phyloP scores from a whole-genome alignment of 2,329 filamentous ascomycete genomes.

The Aspergillus thermomutatus region DNA sequence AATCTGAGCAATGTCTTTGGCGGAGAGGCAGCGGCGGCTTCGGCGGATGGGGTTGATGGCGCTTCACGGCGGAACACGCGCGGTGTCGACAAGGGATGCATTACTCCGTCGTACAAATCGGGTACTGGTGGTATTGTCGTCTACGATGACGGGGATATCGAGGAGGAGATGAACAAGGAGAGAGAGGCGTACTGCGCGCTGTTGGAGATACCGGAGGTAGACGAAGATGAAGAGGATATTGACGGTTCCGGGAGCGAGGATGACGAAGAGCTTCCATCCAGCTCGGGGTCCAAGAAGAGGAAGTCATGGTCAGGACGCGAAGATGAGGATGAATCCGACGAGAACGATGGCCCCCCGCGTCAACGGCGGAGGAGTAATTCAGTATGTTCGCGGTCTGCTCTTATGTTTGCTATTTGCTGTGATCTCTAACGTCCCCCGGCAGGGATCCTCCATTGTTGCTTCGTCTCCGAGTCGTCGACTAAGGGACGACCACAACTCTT shows the following conservation, averaged over 20 bases:
- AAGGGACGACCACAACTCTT: slow-evolving; percentile 38
- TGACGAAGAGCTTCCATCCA: slow-evolving; percentile 47
- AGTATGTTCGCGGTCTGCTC: slow-evolving; percentile 45
- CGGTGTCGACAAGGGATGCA: slow-evolving; percentile 70
- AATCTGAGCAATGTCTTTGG: slow-evolving; percentile 93
- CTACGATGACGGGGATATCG: slow-evolving; percentile 93
- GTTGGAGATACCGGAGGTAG: slow-evolving; percentile 84
- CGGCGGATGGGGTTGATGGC: slow-evolving; percentile 45
- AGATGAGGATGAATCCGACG: slow-evolving; percentile 64
- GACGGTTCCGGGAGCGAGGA: slow-evolving; percentile 58
- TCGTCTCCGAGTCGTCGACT: slow-evolving; percentile 42
- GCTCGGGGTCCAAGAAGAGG: slow-evolving; percentile 58
- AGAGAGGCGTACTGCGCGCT: slow-evolving; percentile 81
- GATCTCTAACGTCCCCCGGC: slow-evolving; percentile 6
- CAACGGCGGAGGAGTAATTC: slow-evolving; percentile 87
- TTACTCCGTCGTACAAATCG: slow-evolving; percentile 69
- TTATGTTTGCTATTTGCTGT: slow-evolving; percentile 3
- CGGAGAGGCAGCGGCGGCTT: slow-evolving; percentile 56
- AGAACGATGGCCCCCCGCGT: slow-evolving; percentile 70
- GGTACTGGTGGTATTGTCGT: slow-evolving; percentile 86
- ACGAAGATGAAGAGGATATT: slow-evolving; percentile 67
- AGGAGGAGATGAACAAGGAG: slow-evolving; percentile 72
- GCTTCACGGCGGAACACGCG: slow-evolving; percentile 48
- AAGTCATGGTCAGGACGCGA: slow-evolving; percentile 74
- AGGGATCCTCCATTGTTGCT: slow-evolving; percentile 41